Conservation (phyloP, 1,284 basidiomycete genomes). For the Boletus sp. region DNA sequence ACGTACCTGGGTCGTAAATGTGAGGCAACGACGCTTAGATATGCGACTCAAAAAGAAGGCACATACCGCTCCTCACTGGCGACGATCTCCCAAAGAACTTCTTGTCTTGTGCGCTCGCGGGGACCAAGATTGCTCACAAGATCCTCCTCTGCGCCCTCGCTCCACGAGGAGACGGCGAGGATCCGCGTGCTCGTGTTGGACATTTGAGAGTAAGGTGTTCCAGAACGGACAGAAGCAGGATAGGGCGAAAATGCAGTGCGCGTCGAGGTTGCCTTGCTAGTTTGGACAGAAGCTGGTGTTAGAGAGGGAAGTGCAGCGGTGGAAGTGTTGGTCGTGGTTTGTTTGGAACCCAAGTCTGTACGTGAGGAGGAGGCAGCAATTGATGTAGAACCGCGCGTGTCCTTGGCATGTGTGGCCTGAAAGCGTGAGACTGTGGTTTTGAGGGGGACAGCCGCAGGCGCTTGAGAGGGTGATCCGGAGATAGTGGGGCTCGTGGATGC, state of each 20-base stretch:
- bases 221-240: slow-evolving; percentile 65
- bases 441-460: slow-evolving; percentile 32
- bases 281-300: slow-evolving; percentile 34
- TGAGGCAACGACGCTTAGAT: slow-evolving; percentile 18
- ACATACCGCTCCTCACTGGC: slow-evolving; percentile 90
- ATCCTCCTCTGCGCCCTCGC: slow-evolving; percentile 92
- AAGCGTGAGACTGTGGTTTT: slow-evolving; percentile 73
- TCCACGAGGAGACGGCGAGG: slow-evolving; percentile 85
- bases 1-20: slow-evolving; percentile 68
- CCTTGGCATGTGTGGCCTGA: slow-evolving; percentile 65
- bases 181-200: slow-evolving; percentile 66
- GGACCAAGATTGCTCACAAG: slow-evolving; percentile 90
- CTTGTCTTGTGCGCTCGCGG: slow-evolving; percentile 91
- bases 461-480: slow-evolving; percentile 38
- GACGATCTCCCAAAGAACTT: slow-evolving; percentile 97
- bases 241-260: slow-evolving; percentile 60
- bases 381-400: slow-evolving; percentile 61
- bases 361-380: slow-evolving; percentile 55
- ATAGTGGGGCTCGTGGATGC: slow-evolving; percentile 35
- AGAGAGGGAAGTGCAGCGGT: slow-evolving; percentile 47
- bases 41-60: slow-evolving; percentile 7
- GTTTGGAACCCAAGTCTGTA: slow-evolving; percentile 42
- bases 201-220: slow-evolving; percentile 75
- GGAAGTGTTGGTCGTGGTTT: slow-evolving; percentile 34
- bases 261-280: slow-evolving; percentile 49